These are phyloP conservation scores for Carex arenaria DNA, from an alignment of 202 grass and related monocot genomes.

Conservation along the genomic window DNA sequence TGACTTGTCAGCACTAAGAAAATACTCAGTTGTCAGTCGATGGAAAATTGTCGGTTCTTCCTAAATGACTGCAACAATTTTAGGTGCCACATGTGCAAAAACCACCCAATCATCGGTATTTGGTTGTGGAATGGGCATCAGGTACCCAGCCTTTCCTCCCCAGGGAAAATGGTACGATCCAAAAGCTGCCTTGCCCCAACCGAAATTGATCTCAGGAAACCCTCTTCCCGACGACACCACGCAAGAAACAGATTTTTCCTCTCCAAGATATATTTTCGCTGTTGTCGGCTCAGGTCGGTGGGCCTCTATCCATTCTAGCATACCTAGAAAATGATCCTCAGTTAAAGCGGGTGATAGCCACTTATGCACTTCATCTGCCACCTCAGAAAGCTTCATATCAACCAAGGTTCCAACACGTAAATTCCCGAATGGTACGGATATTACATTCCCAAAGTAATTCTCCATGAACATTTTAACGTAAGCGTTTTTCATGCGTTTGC, in stretches of 20 bases:
- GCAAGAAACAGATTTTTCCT: constrained; percentile 21
- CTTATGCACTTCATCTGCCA: constrained; percentile 43
- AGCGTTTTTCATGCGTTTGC: constrained; percentile 23
- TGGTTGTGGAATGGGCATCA: constrained; percentile 83
- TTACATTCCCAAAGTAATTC: constrained; percentile 63
- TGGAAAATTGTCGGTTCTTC: constrained; percentile 39
- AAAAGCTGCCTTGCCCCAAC: constrained; percentile 49
- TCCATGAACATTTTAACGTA: constrained; percentile 16
- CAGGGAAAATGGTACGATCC: constrained; percentile 83
- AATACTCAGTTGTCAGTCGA: constrained; percentile 32
- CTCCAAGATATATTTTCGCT: constrained; percentile 32
- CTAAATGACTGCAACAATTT: constrained; percentile 41
- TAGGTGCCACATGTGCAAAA: constrained; percentile 38
- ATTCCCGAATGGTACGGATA: constrained; percentile 55
- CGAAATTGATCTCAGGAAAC: constrained; percentile 63
- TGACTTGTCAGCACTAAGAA: not conserved
- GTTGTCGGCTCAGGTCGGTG: constrained; percentile 24
- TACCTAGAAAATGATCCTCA: constrained; percentile 42
- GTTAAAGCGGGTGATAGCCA: constrained; percentile 45
- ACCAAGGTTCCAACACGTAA: constrained; percentile 3
- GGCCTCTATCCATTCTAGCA: constrained; percentile 61
- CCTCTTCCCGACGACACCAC: constrained; percentile 59
- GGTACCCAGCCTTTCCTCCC: constrained; percentile 38
- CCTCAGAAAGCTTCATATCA: constrained; percentile 37
- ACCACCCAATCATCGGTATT: constrained; percentile 59